These are phyloP conservation scores for Pyrenophora teres DNA, from an alignment of 2,329 filamentous ascomycete genomes.

Conservation along the genomic window DNA sequence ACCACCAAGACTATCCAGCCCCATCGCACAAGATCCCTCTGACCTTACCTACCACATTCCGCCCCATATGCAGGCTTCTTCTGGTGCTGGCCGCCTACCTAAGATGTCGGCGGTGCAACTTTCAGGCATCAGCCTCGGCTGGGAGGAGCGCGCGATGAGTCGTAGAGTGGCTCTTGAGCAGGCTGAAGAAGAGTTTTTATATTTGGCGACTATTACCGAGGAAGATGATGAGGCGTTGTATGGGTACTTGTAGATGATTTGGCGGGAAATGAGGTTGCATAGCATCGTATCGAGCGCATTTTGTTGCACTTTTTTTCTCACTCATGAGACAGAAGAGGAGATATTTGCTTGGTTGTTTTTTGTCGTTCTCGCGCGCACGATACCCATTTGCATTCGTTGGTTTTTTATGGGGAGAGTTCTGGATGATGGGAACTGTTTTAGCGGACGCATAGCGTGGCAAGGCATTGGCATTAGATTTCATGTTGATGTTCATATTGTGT, in stretches of 20 bases:
- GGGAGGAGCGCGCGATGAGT: conserved; percentile 9
- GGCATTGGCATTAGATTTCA: no score
- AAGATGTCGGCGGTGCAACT: conserved; percentile 16
- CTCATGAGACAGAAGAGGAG: no score
- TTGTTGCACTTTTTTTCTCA: no score
- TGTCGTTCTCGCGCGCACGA: not conserved
- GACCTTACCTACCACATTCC: conserved; percentile 6
- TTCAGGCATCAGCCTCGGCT: conserved; percentile 9
- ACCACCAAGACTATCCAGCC: conserved; percentile 1
- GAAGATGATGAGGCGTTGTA: conserved; percentile 9
- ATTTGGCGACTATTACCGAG: conserved; percentile 4
- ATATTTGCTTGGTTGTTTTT: not conserved
- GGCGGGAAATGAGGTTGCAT: no score
- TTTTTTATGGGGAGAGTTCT: no score
- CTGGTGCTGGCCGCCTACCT: not conserved
- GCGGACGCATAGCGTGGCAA: no score
- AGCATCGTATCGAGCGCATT: no score
- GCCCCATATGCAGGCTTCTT: not conserved
- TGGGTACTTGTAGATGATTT: no score
- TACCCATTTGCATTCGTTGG: not conserved
- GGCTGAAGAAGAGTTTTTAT: conserved; percentile 13
- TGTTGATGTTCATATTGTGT: no score
- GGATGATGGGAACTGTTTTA: no score
- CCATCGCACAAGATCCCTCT: not conserved
- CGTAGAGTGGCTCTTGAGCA: conserved; percentile 11